These are phyloP conservation scores for Boletellus emodensis DNA, from an alignment of 768 basidiomycete genomes.

Conservation along the genomic window DNA sequence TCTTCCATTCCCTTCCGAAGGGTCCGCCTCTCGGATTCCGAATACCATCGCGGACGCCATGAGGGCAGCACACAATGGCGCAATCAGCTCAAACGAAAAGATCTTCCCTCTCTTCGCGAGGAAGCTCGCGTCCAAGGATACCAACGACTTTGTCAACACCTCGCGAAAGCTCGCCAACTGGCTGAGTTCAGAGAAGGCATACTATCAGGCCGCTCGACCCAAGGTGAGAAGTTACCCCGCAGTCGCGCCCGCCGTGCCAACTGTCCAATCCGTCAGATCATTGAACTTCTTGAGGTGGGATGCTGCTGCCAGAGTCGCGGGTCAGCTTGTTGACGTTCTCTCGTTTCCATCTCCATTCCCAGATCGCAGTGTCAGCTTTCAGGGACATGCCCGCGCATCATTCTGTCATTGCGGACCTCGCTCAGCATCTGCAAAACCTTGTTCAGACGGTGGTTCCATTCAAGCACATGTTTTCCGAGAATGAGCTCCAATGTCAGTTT, in stretches of 20 bases:
- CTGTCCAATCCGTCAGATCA: conserved; percentile 37
- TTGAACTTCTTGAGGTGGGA: conserved; percentile 46
- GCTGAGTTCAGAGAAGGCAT: conserved; percentile 47
- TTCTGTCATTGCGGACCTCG: neutral
- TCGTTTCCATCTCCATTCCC: neutral
- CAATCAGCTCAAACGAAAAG: conserved; percentile 31
- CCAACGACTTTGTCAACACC: conserved; percentile 16
- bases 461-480: conserved; percentile 17
- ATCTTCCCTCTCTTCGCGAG: conserved; percentile 35
- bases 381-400: conserved; percentile 6
- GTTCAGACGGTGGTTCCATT: conserved; percentile 21
- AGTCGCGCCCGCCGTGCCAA: conserved; percentile 3
- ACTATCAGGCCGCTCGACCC: conserved; percentile 47
- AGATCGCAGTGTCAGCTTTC: conserved; percentile 24
- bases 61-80: conserved; percentile 15
- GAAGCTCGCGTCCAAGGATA: conserved; percentile 31
- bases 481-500: conserved; percentile 20
- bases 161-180: conserved; percentile 41
- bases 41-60: conserved; percentile 6
- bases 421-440: conserved; percentile 14
- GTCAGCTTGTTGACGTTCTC: neutral
- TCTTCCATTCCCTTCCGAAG: conserved; percentile 8
- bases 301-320: neutral
- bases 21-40: neutral
- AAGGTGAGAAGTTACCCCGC: conserved; percentile 36